Conservation (phyloP, 306 rosid genomes). For the Arachis hypogaea region DNA sequence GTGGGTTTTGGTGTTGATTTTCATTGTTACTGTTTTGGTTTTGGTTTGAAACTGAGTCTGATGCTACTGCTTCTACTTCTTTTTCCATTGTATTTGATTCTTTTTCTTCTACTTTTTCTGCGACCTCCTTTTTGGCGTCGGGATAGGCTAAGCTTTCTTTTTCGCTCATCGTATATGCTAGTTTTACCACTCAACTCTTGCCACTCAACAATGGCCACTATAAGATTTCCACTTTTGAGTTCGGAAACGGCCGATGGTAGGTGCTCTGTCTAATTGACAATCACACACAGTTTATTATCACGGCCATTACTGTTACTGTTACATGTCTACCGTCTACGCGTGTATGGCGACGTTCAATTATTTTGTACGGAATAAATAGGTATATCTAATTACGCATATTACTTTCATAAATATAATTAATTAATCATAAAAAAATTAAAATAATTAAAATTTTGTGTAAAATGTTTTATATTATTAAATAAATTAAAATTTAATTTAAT, state of each 20-base stretch:
- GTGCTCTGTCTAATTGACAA: neutral
- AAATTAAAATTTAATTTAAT: too few species aligned
- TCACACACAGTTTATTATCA: too few species aligned
- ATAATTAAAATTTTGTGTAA: too few species aligned
- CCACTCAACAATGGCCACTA: neutral
- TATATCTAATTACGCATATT: too few species aligned
- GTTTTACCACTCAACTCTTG: neutral
- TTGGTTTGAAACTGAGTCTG: neutral
- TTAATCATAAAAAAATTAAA: too few species aligned
- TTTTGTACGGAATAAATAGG: too few species aligned
- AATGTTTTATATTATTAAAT: too few species aligned
- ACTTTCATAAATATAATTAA: too few species aligned
- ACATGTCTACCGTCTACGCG: too few species aligned
- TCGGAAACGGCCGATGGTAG: neutral
- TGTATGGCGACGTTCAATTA: too few species aligned
- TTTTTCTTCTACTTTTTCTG: neutral
- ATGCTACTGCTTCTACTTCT: neutral
- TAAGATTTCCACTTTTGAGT: neutral
- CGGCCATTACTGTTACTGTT: too few species aligned
- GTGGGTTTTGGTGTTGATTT: conserved; percentile 17
- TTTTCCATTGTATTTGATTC: neutral
- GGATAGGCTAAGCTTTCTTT: neutral
- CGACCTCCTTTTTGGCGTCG: conserved; percentile 15
- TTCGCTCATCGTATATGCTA: neutral
- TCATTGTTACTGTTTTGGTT: neutral